A percentile compares a stretch with the other conserved stretches of the same genome.
phyloP scores from a whole-genome alignment of 352 stramenopile genomes.

The Pythium rishiriense region DNA sequence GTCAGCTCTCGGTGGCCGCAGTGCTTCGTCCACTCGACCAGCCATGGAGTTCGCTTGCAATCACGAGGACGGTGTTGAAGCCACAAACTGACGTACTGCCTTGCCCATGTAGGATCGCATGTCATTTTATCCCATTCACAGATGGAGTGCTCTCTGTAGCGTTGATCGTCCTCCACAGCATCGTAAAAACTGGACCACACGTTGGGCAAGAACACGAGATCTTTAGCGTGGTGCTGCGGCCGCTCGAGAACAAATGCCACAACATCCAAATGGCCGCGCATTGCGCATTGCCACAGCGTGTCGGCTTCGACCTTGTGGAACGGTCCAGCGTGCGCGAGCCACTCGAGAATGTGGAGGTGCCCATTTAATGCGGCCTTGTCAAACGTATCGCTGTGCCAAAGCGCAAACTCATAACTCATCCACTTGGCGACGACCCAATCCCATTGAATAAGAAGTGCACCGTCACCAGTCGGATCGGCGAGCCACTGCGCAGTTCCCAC shows the following conservation, averaged over 20 bases:
- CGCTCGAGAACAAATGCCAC: slow-evolving; percentile 18
- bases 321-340: slow-evolving; percentile 14
- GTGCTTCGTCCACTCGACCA: slow-evolving; percentile 3
- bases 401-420: slow-evolving; percentile 27
- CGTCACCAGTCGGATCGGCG: slow-evolving; percentile 15
- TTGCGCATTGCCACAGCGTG: slow-evolving; percentile 17
- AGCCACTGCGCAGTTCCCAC: slow-evolving; percentile 21
- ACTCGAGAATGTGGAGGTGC: slow-evolving; percentile 15
- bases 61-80: neutral
- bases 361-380: slow-evolving; percentile 12
- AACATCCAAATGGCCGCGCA: slow-evolving; percentile 13
- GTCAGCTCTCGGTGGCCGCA: neutral
- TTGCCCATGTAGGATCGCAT: slow-evolving; percentile 13
- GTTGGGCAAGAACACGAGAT: slow-evolving; percentile 8
- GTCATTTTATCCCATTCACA: slow-evolving; percentile 7
- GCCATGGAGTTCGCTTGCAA: slow-evolving; percentile 11
- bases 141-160: neutral
- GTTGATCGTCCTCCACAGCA: neutral
- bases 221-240: slow-evolving; percentile 8
- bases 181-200: slow-evolving; percentile 21
- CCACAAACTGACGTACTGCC: slow-evolving; percentile 17
- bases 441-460: slow-evolving; percentile 14
- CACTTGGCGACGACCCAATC: slow-evolving; percentile 22
- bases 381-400: slow-evolving; percentile 19
- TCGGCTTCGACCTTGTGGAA: slow-evolving; percentile 17